Conservation (phyloP, 345 rosid genomes). For the Triadica sebifera region DNA sequence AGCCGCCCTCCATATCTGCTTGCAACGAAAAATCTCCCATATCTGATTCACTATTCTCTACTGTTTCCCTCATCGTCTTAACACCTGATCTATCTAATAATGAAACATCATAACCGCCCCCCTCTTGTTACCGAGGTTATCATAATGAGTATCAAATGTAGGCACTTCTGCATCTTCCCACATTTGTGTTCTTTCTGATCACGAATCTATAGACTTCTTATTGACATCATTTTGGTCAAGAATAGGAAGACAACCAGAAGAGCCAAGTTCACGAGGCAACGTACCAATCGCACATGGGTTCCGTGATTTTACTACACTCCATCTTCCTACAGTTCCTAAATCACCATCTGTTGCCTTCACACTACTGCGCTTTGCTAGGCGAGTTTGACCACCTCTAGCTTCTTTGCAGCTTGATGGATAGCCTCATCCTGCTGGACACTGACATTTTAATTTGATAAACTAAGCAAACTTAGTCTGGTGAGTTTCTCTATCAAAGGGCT, state of each 20-base stretch:
- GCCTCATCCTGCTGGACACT: constrained; percentile 45
- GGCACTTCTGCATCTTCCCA: constrained; percentile 36
- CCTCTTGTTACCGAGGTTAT: constrained; percentile 12
- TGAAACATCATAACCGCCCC: constrained; percentile 26
- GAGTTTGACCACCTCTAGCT: constrained; percentile 50
- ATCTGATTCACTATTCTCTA: constrained; percentile 20
- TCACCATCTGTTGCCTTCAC: constrained; percentile 25
- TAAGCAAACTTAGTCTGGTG: constrained; percentile 34
- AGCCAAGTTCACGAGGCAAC: constrained; percentile 61
- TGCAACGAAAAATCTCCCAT: constrained; percentile 10
- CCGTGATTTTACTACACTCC: constrained; percentile 68
- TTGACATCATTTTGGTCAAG: constrained; percentile 33
- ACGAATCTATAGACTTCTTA: constrained; percentile 15
- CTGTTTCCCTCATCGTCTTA: constrained; percentile 34
- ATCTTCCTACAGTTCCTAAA: constrained; percentile 33
- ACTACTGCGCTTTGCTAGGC: constrained; percentile 29
- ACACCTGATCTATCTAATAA: constrained; percentile 24
- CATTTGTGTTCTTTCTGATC: constrained; percentile 28
- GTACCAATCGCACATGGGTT: constrained; percentile 81
- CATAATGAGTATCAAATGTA: not conserved
- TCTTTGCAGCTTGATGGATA: constrained; percentile 50
- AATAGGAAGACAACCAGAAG: constrained; percentile 60
- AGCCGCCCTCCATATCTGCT: too few relatives aligned
- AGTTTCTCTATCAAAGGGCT: constrained; percentile 45
- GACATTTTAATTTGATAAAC: constrained; percentile 25